Percentiles rank a stretch among this genome's conserved stretches.
These are phyloP conservation scores for Plectosphaerella plurivora DNA, from an alignment of 2,329 filamentous ascomycete genomes.

Conservation along the genomic window DNA sequence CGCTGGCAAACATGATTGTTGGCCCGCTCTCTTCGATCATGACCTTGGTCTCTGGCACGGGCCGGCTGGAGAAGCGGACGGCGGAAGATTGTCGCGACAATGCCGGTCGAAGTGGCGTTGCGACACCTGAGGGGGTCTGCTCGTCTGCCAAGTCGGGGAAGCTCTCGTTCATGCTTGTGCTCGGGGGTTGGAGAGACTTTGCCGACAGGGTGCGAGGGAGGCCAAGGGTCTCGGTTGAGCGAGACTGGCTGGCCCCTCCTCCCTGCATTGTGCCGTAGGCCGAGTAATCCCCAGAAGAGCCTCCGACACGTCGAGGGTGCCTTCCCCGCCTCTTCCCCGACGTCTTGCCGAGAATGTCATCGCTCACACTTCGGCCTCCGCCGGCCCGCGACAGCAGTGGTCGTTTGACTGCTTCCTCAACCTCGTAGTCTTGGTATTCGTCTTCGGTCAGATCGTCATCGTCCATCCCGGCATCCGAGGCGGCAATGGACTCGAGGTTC, in stretches of 20 bases:
- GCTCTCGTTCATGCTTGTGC: neutral
- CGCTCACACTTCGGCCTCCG: conserved; percentile 11
- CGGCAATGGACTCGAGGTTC: conserved; percentile 18
- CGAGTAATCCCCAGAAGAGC: neutral
- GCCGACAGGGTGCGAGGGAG: neutral
- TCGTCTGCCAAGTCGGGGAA: neutral
- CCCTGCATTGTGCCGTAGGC: conserved; percentile 18
- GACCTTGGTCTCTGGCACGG: conserved; percentile 66
- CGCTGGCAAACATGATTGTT: conserved; percentile 67
- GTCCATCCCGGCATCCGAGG: conserved; percentile 25
- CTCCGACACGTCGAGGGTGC: neutral
- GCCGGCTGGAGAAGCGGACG: conserved; percentile 66
- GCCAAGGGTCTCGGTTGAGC: neutral
- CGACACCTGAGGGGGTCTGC: conserved; percentile 3
- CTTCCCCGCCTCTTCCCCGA: conserved; percentile 8
- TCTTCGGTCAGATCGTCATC: conserved; percentile 24
- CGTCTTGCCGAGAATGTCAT: conserved; percentile 6
- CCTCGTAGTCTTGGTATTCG: conserved; percentile 13
- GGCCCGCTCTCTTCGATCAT: conserved; percentile 62
- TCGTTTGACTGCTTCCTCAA: conserved; percentile 9
- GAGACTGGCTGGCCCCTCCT: neutral
- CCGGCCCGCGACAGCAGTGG: conserved; percentile 12
- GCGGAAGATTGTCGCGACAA: conserved; percentile 49
- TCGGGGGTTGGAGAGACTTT: neutral
- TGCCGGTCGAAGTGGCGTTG: conserved; percentile 33